Conservation (phyloP, 73 alveolate species). For the Paramecium tetraurelia region DNA sequence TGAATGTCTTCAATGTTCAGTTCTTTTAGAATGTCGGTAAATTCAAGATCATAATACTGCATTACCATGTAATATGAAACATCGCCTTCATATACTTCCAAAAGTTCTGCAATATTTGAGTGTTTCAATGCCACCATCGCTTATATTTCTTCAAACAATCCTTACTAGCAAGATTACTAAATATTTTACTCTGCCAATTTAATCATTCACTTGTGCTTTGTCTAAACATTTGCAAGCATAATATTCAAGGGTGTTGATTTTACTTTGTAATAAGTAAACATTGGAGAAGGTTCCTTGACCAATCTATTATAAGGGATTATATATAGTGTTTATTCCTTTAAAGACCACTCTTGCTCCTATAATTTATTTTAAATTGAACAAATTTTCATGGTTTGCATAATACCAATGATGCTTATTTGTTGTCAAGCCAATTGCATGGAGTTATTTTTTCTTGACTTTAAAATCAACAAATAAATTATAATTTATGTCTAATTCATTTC, state of each 20-base stretch:
- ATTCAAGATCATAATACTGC: neutral
- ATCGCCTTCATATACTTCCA: conserved; percentile 25
- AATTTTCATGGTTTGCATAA: neutral
- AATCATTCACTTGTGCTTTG: neutral
- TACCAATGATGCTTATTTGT: conserved; percentile 38
- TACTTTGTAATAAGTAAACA: neutral
- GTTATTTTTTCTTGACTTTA: neutral
- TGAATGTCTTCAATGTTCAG: neutral
- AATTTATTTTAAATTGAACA: neutral
- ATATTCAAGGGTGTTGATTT: neutral
- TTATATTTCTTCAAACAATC: neutral
- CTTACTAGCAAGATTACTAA: neutral
- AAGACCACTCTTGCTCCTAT: conserved; percentile 1
- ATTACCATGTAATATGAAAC: conserved; percentile 2
- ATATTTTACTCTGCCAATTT: neutral
- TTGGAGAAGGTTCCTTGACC: conserved; percentile 38
- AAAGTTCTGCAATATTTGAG: neutral
- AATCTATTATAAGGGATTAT: neutral
- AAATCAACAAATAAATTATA: neutral
- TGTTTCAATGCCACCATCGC: neutral
- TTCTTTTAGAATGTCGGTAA: neutral
- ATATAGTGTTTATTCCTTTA: neutral
- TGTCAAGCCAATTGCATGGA: neutral
- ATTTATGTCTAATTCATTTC: neutral
- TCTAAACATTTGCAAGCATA: neutral